These are phyloP conservation scores for Aspergillus sp. DNA, from an alignment of 2,329 filamentous ascomycete genomes.

Conservation along the genomic window DNA sequence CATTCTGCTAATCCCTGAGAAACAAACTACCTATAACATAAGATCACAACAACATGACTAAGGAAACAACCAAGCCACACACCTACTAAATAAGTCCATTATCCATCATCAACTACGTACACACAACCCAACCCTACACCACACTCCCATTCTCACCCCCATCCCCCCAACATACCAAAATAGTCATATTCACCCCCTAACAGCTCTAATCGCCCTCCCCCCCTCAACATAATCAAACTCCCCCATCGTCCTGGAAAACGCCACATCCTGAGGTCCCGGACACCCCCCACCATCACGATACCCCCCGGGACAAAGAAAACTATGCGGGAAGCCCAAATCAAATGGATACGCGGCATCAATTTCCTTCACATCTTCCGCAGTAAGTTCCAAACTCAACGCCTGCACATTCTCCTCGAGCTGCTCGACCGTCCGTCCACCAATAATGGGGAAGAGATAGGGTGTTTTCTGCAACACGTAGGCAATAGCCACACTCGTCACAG, in stretches of 20 bases:
- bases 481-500: slow-evolving; percentile 39
- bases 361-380: slow-evolving; percentile 54
- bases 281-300: neutral
- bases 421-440: slow-evolving; percentile 54
- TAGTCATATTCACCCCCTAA: neutral
- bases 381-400: slow-evolving; percentile 53
- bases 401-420: slow-evolving; percentile 57
- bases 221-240: slow-evolving; percentile 5
- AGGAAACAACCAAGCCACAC: no score
- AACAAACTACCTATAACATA: no score
- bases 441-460: slow-evolving; percentile 55
- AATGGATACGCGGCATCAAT: slow-evolving; percentile 57
- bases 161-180: no score
- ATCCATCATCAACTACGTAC: no score
- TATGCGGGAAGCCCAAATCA: slow-evolving; percentile 56
- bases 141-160: no score
- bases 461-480: slow-evolving; percentile 54
- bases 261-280: slow-evolving; percentile 4
- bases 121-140: no score
- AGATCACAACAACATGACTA: no score
- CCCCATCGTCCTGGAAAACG: neutral
- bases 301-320: slow-evolving; percentile 9
- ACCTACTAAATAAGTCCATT: no score
- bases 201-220: neutral
- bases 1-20: no score